Evolutionary conservation across 768 basidiomycete genomes (phyloP).

Genomic region (Suillus paluster): DNA sequence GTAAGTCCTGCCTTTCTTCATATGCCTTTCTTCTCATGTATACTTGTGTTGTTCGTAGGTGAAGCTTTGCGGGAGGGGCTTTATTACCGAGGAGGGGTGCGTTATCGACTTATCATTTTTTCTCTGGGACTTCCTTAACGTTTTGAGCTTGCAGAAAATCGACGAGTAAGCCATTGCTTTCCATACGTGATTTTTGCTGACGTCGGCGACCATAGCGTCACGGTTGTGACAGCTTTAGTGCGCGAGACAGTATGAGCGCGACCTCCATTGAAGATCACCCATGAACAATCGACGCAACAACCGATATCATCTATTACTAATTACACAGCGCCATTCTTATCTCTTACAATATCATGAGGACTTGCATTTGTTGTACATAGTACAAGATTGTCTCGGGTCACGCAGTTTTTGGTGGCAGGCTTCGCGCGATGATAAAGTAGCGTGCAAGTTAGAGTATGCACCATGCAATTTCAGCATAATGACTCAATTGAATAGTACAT

Average conservation of each 20-base stretch:
- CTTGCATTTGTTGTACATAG: neutral
- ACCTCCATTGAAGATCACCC: constrained; percentile 6
- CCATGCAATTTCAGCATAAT: neutral
- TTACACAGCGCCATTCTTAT: neutral
- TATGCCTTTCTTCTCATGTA: constrained; percentile 10
- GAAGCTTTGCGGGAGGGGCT: constrained; percentile 69
- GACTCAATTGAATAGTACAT: neutral
- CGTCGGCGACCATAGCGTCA: constrained; percentile 52
- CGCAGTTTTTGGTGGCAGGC: neutral
- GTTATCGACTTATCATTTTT: constrained; percentile 34
- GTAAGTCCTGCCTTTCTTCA: constrained; percentile 41
- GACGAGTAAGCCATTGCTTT: constrained; percentile 67
- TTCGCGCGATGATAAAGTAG: neutral
- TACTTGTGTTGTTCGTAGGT: constrained; percentile 38
- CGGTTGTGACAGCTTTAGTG: constrained; percentile 70
- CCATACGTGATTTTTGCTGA: constrained; percentile 15
- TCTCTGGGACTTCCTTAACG: constrained; percentile 10
- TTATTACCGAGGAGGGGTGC: constrained; percentile 73
- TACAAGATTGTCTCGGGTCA: neutral
- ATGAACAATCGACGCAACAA: neutral
- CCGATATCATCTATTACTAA: constrained; percentile 1
- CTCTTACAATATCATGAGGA: neutral
- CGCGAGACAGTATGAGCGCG: constrained; percentile 51
- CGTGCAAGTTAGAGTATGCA: neutral
- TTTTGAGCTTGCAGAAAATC: constrained; percentile 56